Evolutionary conservation across 2,329 filamentous ascomycete species (phyloP).

Genomic region (Colletotrichum chlorophyti): DNA sequence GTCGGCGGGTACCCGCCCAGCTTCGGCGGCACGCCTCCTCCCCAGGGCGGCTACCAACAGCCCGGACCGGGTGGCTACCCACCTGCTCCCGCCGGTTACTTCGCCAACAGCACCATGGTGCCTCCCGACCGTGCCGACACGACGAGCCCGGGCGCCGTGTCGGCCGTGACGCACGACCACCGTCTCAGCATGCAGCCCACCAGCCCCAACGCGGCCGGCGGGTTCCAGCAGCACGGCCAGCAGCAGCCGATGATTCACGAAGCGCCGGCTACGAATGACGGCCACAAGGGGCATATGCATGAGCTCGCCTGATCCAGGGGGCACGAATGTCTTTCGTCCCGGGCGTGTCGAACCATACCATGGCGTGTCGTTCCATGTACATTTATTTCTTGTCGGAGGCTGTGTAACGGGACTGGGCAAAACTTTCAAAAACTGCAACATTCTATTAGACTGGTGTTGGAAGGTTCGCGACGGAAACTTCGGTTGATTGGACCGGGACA

Average conservation of each 20-base stretch:
- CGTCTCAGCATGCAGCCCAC: constrained; percentile 22
- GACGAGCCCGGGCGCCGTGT: constrained; percentile 25
- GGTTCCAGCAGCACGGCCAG: constrained; percentile 29
- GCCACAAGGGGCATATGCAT: constrained; percentile 48
- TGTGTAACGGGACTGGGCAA: no score
- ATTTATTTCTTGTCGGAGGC: no score
- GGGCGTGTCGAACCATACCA: no score
- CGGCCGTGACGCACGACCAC: constrained; percentile 7
- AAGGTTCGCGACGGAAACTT: no score
- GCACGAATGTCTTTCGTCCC: not conserved
- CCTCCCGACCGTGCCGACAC: constrained; percentile 26
- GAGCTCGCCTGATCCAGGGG: constrained; percentile 48
- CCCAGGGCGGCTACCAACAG: constrained; percentile 13
- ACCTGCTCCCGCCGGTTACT: no score
- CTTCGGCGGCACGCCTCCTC: constrained; percentile 31
- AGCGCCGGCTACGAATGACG: constrained; percentile 42
- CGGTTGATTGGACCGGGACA: no score
- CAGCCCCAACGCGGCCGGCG: constrained; percentile 31
- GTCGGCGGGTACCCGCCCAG: constrained; percentile 29
- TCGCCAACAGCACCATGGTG: constrained; percentile 17
- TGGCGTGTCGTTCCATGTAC: no score
- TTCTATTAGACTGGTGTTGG: no score
- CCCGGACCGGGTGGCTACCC: no score
- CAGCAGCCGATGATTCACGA: constrained; percentile 42
- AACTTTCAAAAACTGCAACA: no score